phyloP scores from a whole-genome alignment of 139 green algal genomes.

The Chara braunii region DNA sequence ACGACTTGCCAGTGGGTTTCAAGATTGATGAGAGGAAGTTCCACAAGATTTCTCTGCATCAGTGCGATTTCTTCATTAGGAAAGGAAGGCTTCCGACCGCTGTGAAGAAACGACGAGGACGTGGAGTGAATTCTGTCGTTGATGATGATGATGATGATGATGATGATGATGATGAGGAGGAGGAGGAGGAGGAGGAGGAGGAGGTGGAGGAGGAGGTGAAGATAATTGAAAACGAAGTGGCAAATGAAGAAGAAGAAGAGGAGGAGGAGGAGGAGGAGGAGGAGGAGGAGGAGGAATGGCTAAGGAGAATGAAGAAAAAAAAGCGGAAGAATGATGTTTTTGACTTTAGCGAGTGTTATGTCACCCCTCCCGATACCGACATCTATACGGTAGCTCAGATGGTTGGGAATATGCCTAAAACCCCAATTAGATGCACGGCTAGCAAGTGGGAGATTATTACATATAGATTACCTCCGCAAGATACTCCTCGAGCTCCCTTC shows the following conservation, averaged over 20 bases:
- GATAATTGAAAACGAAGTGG: no score
- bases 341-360: slow-evolving; percentile 32
- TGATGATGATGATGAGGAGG: no score
- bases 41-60: slow-evolving; percentile 22
- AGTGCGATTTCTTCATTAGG: slow-evolving; percentile 33
- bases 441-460: slow-evolving; percentile 17
- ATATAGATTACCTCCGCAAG: slow-evolving; percentile 5
- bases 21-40: slow-evolving; percentile 28
- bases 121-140: no score
- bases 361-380: slow-evolving; percentile 22
- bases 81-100: slow-evolving; percentile 1
- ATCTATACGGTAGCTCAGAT: slow-evolving; percentile 22
- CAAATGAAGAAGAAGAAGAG: no score
- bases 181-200: no score
- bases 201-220: no score
- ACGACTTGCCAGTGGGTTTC: slow-evolving; percentile 18
- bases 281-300: no score
- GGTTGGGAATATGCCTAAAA: slow-evolving; percentile 9
- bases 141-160: no score
- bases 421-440: slow-evolving; percentile 1
- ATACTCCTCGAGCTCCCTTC: not conserved
- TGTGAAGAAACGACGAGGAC: no score
- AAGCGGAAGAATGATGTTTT: slow-evolving; percentile 26
- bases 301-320: no score
- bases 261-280: no score